A percentile compares a stretch with the other conserved stretches of the same genome.
phyloP scores from a whole-genome alignment of 2,329 filamentous ascomycete species.

The Scedosporium aurantiacum region DNA sequence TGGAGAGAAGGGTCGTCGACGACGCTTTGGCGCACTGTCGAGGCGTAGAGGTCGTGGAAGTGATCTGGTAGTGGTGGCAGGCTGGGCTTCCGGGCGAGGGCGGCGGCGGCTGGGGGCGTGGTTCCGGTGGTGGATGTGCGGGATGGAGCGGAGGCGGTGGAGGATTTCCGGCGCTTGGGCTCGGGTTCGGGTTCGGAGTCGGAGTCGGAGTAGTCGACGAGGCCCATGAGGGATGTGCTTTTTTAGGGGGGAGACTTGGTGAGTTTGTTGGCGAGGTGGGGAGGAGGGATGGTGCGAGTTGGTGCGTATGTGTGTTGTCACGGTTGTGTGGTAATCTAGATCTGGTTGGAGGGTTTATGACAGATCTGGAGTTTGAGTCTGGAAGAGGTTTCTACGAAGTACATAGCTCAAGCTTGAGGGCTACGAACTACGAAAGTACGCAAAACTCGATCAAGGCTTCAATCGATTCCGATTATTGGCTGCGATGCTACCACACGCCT shows the following conservation, averaged over 20 bases:
- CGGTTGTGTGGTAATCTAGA: too few species aligned
- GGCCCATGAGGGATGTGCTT: neutral
- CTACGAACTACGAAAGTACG: too few species aligned
- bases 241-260: neutral
- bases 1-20: conserved; percentile 77
- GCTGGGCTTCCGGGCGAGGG: too few species aligned
- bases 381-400: too few species aligned
- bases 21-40: conserved; percentile 64
- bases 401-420: too few species aligned
- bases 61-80: conserved; percentile 61
- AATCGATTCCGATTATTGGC: too few species aligned
- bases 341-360: too few species aligned
- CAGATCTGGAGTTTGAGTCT: too few species aligned
- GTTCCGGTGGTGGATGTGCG: neutral
- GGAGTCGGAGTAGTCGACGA: conserved; percentile 1
- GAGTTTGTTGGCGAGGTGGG: neutral
- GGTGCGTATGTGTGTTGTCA: neutral
- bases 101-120: neutral
- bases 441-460: too few species aligned
- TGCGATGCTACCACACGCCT: too few species aligned
- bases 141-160: neutral
- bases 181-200: conserved; percentile 3
- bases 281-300: neutral
- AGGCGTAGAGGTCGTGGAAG: conserved; percentile 86
- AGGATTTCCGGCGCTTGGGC: conserved; percentile 5